Evolutionary conservation across 2,329 filamentous ascomycete genomes (phyloP).

Genomic region (Pseudocercospora fijiensis): DNA sequence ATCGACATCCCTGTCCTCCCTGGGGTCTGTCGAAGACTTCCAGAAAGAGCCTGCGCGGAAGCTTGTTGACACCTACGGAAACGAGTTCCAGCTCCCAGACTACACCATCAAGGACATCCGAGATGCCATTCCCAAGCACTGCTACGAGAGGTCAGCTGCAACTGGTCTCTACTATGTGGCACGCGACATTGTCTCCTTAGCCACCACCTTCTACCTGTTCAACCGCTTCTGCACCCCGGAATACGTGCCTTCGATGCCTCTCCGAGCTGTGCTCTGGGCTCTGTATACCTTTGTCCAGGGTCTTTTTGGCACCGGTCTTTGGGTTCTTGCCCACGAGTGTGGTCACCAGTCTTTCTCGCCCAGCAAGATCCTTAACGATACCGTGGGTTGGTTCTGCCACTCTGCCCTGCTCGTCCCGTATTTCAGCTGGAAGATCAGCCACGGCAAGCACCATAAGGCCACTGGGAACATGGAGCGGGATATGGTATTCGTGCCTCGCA

Average conservation of each 20-base stretch:
- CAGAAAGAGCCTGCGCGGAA: slow-evolving; percentile 51
- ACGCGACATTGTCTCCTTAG: slow-evolving; percentile 73
- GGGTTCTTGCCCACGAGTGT: slow-evolving; percentile 97
- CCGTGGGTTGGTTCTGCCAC: slow-evolving; percentile 88
- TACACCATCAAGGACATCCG: slow-evolving; percentile 98
- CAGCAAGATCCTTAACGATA: slow-evolving; percentile 87
- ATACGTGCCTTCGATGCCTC: slow-evolving; percentile 67
- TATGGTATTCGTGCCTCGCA: slow-evolving; percentile 98
- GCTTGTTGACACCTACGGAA: slow-evolving; percentile 89
- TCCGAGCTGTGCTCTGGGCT: slow-evolving; percentile 65
- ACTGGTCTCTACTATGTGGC: slow-evolving; percentile 78
- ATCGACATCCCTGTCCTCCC: slow-evolving; percentile 86
- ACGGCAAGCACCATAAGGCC: slow-evolving; percentile 99
- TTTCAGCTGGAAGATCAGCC: slow-evolving; percentile 99
- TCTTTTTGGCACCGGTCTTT: slow-evolving; percentile 87
- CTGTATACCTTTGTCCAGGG: slow-evolving; percentile 80
- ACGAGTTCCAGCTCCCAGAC: slow-evolving; percentile 88
- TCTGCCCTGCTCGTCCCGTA: slow-evolving; percentile 89
- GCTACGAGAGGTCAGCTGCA: slow-evolving; percentile 76
- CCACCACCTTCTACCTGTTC: slow-evolving; percentile 79
- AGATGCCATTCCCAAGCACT: slow-evolving; percentile 96
- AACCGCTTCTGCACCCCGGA: slow-evolving; percentile 88
- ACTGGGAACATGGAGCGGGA: slow-evolving; percentile 96
- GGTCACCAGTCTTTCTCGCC: slow-evolving; percentile 94
- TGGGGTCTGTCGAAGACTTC: slow-evolving; percentile 65